A percentile compares a stretch with the other conserved stretches of the same genome.
Conservation (phyloP, 768 basidiomycete species). For the Sistotremastrum niveocremeum region DNA sequence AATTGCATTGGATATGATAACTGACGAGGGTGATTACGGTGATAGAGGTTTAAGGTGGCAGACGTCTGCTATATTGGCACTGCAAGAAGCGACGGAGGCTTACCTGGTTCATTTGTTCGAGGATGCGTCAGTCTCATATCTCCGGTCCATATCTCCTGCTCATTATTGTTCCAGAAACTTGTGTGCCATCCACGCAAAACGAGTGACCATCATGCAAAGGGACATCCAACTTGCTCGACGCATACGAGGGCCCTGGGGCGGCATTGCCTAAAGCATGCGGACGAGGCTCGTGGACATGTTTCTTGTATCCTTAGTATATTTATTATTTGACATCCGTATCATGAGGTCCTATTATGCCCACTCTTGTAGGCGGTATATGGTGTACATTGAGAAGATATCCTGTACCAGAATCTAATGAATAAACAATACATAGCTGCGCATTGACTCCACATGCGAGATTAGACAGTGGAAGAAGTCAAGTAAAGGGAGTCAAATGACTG, state of each 20-base stretch:
- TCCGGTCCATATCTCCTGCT: constrained; percentile 1
- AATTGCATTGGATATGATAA: constrained; percentile 83
- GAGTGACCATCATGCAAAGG: constrained; percentile 94
- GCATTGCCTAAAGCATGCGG: constrained; percentile 26
- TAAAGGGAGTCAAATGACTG: no score
- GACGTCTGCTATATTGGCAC: constrained; percentile 79
- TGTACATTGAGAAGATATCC: no score
- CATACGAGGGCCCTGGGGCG: constrained; percentile 84
- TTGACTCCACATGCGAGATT: no score
- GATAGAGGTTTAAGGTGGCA: constrained; percentile 80
- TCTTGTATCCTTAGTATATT: not conserved
- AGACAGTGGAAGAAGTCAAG: no score
- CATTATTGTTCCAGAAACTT: constrained; percentile 47
- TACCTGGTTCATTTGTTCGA: constrained; percentile 94
- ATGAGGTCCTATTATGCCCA: no score
- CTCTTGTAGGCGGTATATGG: no score
- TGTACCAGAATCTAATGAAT: no score
- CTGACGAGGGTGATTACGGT: constrained; percentile 49
- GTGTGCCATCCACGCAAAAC: constrained; percentile 95
- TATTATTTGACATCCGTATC: no score
- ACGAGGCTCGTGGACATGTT: not conserved
- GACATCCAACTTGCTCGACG: constrained; percentile 95
- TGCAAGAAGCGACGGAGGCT: constrained; percentile 96
- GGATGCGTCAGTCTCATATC: constrained; percentile 68
- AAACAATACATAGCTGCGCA: no score